A percentile compares a stretch with the other conserved stretches of the same genome.
phyloP scores from a whole-genome alignment of 257 asterid species.

The Solanum dulcamara region DNA sequence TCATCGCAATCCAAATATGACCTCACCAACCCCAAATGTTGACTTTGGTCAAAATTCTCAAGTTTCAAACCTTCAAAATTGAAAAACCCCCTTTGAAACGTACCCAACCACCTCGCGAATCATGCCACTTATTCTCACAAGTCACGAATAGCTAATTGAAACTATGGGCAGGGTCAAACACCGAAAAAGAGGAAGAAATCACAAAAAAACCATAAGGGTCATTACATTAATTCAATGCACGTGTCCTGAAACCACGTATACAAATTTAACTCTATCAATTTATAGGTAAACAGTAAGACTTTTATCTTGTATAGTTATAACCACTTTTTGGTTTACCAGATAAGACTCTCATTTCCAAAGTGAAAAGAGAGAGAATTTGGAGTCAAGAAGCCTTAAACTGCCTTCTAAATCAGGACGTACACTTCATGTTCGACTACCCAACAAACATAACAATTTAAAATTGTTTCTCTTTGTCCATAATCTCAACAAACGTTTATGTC shows the following conservation, averaged over 20 bases:
- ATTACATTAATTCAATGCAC: background rate
- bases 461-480: background rate
- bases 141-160: background rate
- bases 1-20: too few relatives aligned
- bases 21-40: too few relatives aligned
- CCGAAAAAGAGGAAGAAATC: background rate
- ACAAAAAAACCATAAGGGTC: background rate
- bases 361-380: background rate
- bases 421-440: constrained; percentile 1
- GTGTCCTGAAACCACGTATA: background rate
- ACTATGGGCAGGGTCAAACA: background rate
- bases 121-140: too few relatives aligned
- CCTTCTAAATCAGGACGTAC: constrained; percentile 36
- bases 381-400: constrained; percentile 30
- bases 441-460: background rate
- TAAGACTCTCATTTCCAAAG: background rate
- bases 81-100: too few relatives aligned
- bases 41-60: too few relatives aligned
- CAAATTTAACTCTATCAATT: background rate
- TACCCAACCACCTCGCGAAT: too few relatives aligned
- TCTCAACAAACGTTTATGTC: background rate
- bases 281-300: background rate
- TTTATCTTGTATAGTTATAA: background rate
- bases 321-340: background rate
- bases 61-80: too few relatives aligned